Evolutionary conservation across 257 asterid species (phyloP), one percentile per base, ranked within the genome.

Genomic region (Craterostigma plantagineum): DNA sequence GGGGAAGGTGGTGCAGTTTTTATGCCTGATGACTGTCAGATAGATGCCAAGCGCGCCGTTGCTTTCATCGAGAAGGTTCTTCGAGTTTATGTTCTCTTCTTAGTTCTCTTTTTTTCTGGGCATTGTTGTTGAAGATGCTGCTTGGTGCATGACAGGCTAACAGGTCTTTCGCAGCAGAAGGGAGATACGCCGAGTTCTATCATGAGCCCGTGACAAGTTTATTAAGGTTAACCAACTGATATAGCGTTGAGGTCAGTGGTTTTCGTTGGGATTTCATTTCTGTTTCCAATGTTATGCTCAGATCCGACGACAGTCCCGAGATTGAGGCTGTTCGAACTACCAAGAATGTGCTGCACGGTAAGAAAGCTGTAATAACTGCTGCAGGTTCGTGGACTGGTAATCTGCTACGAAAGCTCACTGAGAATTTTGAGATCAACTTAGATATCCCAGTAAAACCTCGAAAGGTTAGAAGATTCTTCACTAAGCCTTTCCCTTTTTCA

Each of bases 331-430:
- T 23, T 65, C 78, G 79, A 68, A 87, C 98, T 54, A 67, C 75
- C 52, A 87, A 73, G 64, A 63, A 51, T 37, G 74, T 66, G 42
- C 61, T 87, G 67, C 67, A 16, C 9, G 37, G 84, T 55, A 73
- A 63, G 64, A 74, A 76, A 65, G 90, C 95, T 67, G 80, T 79
- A 48, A 60, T 87, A 18, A 40, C 82, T 66, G 92, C 95, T 43
- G 79, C 98, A 16, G 98, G 95, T 55, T 81, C 82, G 52, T 81
- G 98, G 98, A 87, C 72, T 63, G 95, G 95, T 35, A 65, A 90
- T 27, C 60, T 87, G 72, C 66, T 82, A 69, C 66, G 66, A 15
- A 67, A 70, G 34, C 54, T 87, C 45, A 39, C 68, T 23, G 58
- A 59, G 54, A 61, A 65, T 57, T 68, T 76, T 44, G 71, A 63